Base-by-base conservation (phyloP, 495 filamentous ascomycete species). In the Rhypophila decipiens region DNA sequence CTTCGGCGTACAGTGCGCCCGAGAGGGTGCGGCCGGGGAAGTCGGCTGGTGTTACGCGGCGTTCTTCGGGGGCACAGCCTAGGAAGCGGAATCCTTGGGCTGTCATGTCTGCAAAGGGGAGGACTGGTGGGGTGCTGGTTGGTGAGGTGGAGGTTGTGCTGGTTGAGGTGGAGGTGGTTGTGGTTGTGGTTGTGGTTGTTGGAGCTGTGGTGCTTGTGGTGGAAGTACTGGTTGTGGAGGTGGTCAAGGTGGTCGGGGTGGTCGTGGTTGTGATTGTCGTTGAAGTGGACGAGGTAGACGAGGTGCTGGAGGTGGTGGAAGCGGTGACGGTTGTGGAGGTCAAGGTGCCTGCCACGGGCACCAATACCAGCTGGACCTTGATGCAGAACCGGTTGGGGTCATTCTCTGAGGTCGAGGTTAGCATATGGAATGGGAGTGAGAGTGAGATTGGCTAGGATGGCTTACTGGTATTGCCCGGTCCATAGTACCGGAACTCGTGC, bases 401-500 rank as follows among this genome's bases (percentile, higher is more conserved):
- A 45, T 7, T 60, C 65, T 70, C 43, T 31, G 27, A 7, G 27
- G 27, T 13, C 7, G 7, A n/a, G 24, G 38, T 39, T 39, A 39
- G 18, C 20, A 10, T 19, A 15, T 10, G 18, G 2, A 39, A 18
- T 20, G 11, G 21, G 12, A 21, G 39, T 13, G 22, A 17, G 3
- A n/a, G 37, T n/a, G n/a, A n/a, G n/a, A n/a, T n/a, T n/a, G n/a
- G 27, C 7, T 7, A 31, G 27, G 24, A 9, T 10, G 13, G 52
- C 69, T 51, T 62, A 75, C 72, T 53, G 5, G 58, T 59, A 39
- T 70, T 75, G 17, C 65, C 68, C 17, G 65, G 65, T 7, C 70
- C 70, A 15, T 60, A 65, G 58, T 71, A 74, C 9, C 71, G 61
- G 51, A 74, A 72, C 37, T 75, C 72, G 47, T 72, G 67, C 12